These are phyloP conservation scores for Blastomyces emzantsi DNA, from an alignment of 2,329 filamentous ascomycete species.

Conservation along the genomic window DNA sequence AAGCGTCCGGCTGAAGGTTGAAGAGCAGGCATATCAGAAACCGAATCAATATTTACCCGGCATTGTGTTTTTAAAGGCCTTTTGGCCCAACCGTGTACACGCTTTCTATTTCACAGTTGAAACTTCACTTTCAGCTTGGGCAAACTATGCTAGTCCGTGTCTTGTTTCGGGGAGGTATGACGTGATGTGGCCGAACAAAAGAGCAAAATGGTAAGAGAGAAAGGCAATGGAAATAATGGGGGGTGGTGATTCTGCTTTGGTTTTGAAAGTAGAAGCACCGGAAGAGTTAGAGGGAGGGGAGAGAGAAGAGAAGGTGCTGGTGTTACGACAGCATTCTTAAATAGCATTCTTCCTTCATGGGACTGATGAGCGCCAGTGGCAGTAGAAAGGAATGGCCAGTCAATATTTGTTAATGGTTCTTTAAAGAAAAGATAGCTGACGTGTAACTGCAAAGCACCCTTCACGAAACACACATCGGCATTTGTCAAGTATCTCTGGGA, in stretches of 20 bases:
- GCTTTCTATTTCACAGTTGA: neutral
- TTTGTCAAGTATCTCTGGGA: no score
- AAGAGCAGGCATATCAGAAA: neutral
- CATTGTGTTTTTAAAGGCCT: neutral
- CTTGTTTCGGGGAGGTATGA: neutral
- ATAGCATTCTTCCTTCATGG: neutral
- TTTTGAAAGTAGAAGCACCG: neutral
- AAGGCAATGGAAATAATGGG: neutral
- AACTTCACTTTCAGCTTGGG: neutral
- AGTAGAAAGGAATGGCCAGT: neutral
- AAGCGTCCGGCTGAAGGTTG: neutral
- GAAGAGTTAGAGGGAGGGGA: neutral
- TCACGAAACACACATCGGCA: neutral
- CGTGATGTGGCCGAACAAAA: neutral
- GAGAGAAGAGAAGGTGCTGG: neutral
- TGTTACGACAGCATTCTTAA: neutral
- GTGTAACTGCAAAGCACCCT: neutral
- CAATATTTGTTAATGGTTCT: no score
- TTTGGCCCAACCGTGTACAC: neutral
- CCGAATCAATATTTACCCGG: neutral
- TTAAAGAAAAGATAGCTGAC: no score
- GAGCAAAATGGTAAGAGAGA: neutral
- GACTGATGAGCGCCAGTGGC: neutral
- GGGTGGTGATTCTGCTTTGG: neutral
- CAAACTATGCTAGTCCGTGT: neutral